Conservation (phyloP, 2,329 filamentous ascomycete species). For the Calycina herbarum region DNA sequence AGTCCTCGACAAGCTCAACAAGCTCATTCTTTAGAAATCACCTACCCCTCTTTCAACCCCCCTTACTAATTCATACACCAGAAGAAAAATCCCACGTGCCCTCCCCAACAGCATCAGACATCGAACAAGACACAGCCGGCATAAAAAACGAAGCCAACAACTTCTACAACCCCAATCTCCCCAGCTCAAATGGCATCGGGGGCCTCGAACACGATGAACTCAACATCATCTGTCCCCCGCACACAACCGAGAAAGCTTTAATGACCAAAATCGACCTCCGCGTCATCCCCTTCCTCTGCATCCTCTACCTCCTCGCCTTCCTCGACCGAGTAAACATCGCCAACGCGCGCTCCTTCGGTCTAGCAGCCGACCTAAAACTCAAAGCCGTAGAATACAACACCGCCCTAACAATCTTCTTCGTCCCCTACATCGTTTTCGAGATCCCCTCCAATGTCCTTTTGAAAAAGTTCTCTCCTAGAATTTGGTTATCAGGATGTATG, state of each 20-base stretch:
- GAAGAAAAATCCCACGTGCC: background rate
- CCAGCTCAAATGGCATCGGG: constrained; percentile 9
- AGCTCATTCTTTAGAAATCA: background rate
- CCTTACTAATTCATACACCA: background rate
- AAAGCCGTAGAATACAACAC: constrained; percentile 67
- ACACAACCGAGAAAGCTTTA: constrained; percentile 57
- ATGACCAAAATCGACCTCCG: constrained; percentile 70
- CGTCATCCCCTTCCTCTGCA: constrained; percentile 70
- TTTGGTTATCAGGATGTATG: constrained; percentile 82
- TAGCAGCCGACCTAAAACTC: constrained; percentile 63
- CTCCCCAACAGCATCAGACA: constrained; percentile 16
- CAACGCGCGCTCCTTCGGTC: constrained; percentile 69
- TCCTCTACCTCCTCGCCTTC: constrained; percentile 72
- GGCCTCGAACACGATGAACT: constrained; percentile 30
- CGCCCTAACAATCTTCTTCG: constrained; percentile 77
- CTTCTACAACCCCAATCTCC: constrained; percentile 30
- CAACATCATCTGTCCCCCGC: constrained; percentile 34
- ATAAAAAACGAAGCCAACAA: constrained; percentile 28
- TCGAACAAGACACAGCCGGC: constrained; percentile 26
- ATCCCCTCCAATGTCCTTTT: constrained; percentile 73
- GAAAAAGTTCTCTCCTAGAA: constrained; percentile 64
- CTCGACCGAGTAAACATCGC: constrained; percentile 76
- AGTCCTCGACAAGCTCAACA: background rate
- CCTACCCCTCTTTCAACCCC: background rate
- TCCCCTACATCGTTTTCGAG: constrained; percentile 72